phyloP scores from a whole-genome alignment of 768 basidiomycete species.

The Serendipita vermifera region DNA sequence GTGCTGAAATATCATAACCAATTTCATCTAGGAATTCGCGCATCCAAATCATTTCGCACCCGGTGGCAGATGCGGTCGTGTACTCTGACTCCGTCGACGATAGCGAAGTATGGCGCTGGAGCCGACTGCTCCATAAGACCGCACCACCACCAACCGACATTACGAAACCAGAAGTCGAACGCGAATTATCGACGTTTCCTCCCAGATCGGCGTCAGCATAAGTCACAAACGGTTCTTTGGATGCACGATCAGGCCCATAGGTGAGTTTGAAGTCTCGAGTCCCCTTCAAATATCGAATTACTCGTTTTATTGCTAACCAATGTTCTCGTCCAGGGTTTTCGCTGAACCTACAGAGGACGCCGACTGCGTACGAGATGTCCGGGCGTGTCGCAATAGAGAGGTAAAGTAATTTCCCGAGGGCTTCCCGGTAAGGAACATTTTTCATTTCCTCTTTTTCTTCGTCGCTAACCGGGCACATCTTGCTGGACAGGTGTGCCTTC shows the following conservation, averaged over 20 bases:
- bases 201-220: slow-evolving; percentile 7
- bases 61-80: slow-evolving; percentile 1
- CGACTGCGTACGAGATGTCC: slow-evolving; percentile 30
- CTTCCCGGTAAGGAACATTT: slow-evolving; percentile 21
- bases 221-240: background rate
- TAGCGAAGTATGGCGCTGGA: slow-evolving; percentile 16
- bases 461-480: background rate
- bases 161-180: slow-evolving; percentile 10
- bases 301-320: slow-evolving; percentile 6
- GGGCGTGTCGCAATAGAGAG: slow-evolving; percentile 25
- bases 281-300: slow-evolving; percentile 5
- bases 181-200: slow-evolving; percentile 1
- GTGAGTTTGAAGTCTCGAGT: background rate
- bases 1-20: background rate
- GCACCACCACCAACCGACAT: slow-evolving; percentile 8
- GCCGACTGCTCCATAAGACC: slow-evolving; percentile 15
- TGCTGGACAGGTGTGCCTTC: background rate
- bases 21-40: slow-evolving; percentile 11
- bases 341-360: slow-evolving; percentile 11
- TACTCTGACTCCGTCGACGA: slow-evolving; percentile 16
- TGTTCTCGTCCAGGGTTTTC: slow-evolving; percentile 6
- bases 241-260: background rate
- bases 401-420: slow-evolving; percentile 18
- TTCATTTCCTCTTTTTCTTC: slow-evolving; percentile 11
- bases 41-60: slow-evolving; percentile 9